Percentiles rank a stretch among this genome's conserved stretches.
Conservation (phyloP, 2,329 filamentous ascomycete genomes). For the Aspergillus piperis region DNA sequence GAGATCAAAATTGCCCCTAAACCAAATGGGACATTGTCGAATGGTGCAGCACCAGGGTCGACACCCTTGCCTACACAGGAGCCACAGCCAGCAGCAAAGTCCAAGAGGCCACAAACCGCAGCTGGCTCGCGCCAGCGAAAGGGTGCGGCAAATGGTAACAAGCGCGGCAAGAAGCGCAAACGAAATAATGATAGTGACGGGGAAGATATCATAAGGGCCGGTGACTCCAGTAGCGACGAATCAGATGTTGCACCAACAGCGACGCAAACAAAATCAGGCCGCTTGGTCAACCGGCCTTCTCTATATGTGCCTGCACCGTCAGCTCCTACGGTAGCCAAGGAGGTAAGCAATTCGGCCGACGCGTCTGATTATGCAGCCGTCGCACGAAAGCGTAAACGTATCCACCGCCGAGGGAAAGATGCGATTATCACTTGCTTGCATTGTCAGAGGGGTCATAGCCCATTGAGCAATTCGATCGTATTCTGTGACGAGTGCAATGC, state of each 20-base stretch:
- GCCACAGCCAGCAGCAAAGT: conserved; percentile 13
- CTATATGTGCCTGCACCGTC: conserved; percentile 59
- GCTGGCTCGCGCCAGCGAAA: conserved; percentile 20
- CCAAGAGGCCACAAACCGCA: conserved; percentile 14
- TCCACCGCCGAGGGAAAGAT: conserved; percentile 46
- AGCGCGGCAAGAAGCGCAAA: conserved; percentile 25
- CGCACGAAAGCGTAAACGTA: conserved; percentile 60
- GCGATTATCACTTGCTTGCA: conserved; percentile 63
- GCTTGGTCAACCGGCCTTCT: conserved; percentile 66
- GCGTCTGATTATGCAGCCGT: conserved; percentile 13
- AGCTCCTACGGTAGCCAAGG: conserved; percentile 21
- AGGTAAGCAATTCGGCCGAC: conserved; percentile 16
- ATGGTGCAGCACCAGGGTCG: not conserved
- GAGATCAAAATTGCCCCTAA: conserved; percentile 20
- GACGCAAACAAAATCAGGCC: conserved; percentile 74
- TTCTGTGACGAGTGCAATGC: conserved; percentile 81
- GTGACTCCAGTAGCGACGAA: conserved; percentile 41
- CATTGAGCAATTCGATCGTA: conserved; percentile 75
- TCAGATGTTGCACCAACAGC: conserved; percentile 56
- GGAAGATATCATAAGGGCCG: conserved; percentile 36
- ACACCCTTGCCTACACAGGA: conserved; percentile 7
- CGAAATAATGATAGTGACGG: conserved; percentile 32
- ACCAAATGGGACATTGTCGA: conserved; percentile 9
- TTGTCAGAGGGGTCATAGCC: conserved; percentile 72
- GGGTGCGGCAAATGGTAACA: conserved; percentile 16